Percentiles rank a stretch among this genome's conserved stretches.
These are phyloP conservation scores for Limnanthes douglasii DNA, from an alignment of 345 rosid genomes.

Conservation along the genomic window DNA sequence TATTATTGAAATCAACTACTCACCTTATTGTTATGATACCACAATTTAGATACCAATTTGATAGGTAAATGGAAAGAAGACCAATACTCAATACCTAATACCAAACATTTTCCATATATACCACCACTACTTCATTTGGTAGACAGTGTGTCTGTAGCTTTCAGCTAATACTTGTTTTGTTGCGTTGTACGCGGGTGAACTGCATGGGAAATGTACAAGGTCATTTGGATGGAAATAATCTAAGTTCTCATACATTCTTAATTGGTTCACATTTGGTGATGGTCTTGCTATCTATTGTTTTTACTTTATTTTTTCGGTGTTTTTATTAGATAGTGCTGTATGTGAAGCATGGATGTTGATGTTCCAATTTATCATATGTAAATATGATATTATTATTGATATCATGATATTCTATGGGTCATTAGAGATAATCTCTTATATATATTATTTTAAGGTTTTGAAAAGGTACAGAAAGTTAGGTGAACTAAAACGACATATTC, in stretches of 20 bases:
- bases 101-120: conserved; percentile 93
- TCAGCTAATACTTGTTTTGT: conserved; percentile 6
- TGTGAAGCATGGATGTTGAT: conserved; percentile 13
- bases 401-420: conserved; percentile 95
- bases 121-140: conserved; percentile 23
- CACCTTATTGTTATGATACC: conserved; percentile 65
- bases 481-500: conserved; percentile 58
- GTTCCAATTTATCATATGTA: conserved; percentile 15
- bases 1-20: conserved; percentile 92
- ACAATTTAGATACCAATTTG: conserved; percentile 66
- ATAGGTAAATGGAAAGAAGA: conserved; percentile 35
- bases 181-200: conserved; percentile 70
- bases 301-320: conserved; percentile 1
- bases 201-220: conserved; percentile 87
- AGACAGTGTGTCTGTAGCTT: background rate
- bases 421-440: conserved; percentile 67
- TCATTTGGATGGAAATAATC: conserved; percentile 53
- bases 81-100: conserved; percentile 68
- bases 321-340: conserved; percentile 5
- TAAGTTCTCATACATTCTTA: conserved; percentile 43
- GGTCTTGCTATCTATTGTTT: background rate
- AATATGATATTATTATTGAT: conserved; percentile 93
- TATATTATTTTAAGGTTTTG: conserved; percentile 69
- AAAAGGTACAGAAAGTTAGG: conserved; percentile 34
- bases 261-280: conserved; percentile 88